Conservation (phyloP, 2,329 filamentous ascomycete genomes). For the Ascochyta lentis region DNA sequence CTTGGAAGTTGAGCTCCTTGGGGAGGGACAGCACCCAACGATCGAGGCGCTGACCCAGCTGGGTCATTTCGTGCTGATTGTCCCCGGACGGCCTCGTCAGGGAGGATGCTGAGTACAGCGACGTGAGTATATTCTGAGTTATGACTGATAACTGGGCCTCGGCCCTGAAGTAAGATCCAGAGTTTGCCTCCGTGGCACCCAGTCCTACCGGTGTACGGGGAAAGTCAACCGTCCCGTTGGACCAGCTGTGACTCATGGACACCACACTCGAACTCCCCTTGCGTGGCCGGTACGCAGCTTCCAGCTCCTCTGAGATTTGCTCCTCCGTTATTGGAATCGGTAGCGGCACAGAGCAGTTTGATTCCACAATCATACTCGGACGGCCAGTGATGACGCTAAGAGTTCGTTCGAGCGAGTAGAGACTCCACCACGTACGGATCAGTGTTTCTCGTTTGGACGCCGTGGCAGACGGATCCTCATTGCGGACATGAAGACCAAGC, state of each 20-base stretch:
- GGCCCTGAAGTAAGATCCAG: conserved; percentile 37
- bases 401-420: conserved; percentile 50
- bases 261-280: conserved; percentile 4
- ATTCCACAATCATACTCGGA: conserved; percentile 48
- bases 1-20: conserved; percentile 37
- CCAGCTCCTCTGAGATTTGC: conserved; percentile 19
- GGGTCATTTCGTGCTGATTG: conserved; percentile 44
- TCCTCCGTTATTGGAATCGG: conserved; percentile 38
- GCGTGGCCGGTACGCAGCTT: conserved; percentile 16
- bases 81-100: conserved; percentile 41
- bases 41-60: conserved; percentile 42
- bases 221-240: conserved; percentile 3
- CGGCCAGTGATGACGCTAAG: conserved; percentile 50
- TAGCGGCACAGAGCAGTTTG: conserved; percentile 44
- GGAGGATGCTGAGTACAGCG: conserved; percentile 48
- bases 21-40: conserved; percentile 44
- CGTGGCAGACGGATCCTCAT: conserved; percentile 40
- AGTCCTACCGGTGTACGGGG: conserved; percentile 6
- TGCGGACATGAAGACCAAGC: conserved; percentile 50
- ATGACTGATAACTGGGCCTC: conserved; percentile 41
- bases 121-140: conserved; percentile 43
- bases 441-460: conserved; percentile 45
- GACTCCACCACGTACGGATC: conserved; percentile 51
- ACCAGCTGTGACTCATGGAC: neutral
- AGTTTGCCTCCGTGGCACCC: conserved; percentile 18